These are phyloP conservation scores for Detonula confervacea DNA, from an alignment of 352 stramenopile species.

Conservation along the genomic window DNA sequence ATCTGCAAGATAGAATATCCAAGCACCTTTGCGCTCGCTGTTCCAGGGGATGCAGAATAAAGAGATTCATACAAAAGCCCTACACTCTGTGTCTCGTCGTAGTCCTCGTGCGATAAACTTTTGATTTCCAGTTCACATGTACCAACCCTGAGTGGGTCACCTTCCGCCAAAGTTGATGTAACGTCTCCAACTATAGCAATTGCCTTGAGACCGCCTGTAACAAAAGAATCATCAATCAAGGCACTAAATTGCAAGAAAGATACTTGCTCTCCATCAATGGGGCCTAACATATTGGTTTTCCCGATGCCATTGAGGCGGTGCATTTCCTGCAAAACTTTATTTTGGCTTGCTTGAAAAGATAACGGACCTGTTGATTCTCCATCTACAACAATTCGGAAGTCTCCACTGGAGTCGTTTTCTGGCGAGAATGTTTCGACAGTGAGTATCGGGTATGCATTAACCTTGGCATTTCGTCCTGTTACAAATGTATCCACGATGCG, in stretches of 20 bases:
- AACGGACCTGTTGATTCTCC: constrained; percentile 76
- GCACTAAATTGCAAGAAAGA: constrained; percentile 35
- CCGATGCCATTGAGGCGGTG: constrained; percentile 78
- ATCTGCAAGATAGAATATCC: constrained; percentile 54
- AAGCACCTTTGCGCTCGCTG: constrained; percentile 27
- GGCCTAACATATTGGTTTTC: constrained; percentile 73
- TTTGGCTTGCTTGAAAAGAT: constrained; percentile 68
- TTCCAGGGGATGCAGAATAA: constrained; percentile 41
- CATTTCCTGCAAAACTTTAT: constrained; percentile 74
- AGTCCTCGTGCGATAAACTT: constrained; percentile 34
- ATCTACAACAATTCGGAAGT: constrained; percentile 79
- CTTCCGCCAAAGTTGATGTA: constrained; percentile 40
- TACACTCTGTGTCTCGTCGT: constrained; percentile 39
- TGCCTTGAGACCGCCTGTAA: constrained; percentile 31
- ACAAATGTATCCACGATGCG: constrained; percentile 68
- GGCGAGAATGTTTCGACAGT: constrained; percentile 66
- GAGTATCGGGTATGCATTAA: constrained; percentile 77
- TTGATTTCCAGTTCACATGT: constrained; percentile 43
- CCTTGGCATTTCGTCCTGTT: constrained; percentile 73
- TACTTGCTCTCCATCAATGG: constrained; percentile 28
- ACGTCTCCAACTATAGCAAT: constrained; percentile 51
- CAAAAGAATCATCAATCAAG: constrained; percentile 56
- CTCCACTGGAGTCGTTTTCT: constrained; percentile 63
- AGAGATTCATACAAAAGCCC: constrained; percentile 46
- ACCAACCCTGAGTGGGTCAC: constrained; percentile 41